Conservation (phyloP, 495 filamentous ascomycete species). For the Aspergillus olivimuriae region DNA sequence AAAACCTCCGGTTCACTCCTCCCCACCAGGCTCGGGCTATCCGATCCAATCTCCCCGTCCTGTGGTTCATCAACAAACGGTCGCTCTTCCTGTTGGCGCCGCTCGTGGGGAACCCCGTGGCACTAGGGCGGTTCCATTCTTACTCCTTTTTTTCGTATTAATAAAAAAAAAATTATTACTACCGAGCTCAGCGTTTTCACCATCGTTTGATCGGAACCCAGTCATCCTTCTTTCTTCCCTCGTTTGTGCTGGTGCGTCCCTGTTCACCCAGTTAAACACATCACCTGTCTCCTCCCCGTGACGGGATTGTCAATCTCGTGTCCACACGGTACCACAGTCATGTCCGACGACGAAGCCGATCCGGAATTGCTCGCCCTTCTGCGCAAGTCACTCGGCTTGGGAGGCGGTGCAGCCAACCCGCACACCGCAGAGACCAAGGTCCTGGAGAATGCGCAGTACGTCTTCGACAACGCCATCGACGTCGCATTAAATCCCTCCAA, state of each 20-base stretch:
- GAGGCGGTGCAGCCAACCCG: slow-evolving; percentile 45
- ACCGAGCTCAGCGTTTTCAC: neutral
- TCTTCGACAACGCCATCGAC: slow-evolving; percentile 91
- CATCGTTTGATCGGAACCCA: neutral
- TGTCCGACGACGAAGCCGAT: slow-evolving; percentile 89
- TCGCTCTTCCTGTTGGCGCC: slow-evolving; percentile 3
- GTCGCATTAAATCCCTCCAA: slow-evolving; percentile 74
- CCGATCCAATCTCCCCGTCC: neutral
- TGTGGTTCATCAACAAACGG: slow-evolving; percentile 14
- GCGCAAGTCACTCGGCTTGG: slow-evolving; percentile 66
- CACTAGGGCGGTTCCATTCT: neutral
- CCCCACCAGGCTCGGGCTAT: neutral
- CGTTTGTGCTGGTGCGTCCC: neutral
- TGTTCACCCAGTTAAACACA: neutral
- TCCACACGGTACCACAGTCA: slow-evolving; percentile 9
- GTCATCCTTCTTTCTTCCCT: neutral
- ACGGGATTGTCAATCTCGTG: no score
- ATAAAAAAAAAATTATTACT: slow-evolving; percentile 1
- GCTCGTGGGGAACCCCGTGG: slow-evolving; percentile 4
- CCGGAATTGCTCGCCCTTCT: slow-evolving; percentile 82
- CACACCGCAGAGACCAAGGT: slow-evolving; percentile 65
- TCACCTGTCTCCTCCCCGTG: neutral
- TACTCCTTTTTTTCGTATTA: slow-evolving; percentile 1
- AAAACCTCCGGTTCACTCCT: neutral
- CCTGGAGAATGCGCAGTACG: slow-evolving; percentile 71